Percentiles rank a stretch among this genome's conserved stretches.
phyloP scores from a whole-genome alignment of 2,329 filamentous ascomycete genomes.

The Alternaria burnsii region DNA sequence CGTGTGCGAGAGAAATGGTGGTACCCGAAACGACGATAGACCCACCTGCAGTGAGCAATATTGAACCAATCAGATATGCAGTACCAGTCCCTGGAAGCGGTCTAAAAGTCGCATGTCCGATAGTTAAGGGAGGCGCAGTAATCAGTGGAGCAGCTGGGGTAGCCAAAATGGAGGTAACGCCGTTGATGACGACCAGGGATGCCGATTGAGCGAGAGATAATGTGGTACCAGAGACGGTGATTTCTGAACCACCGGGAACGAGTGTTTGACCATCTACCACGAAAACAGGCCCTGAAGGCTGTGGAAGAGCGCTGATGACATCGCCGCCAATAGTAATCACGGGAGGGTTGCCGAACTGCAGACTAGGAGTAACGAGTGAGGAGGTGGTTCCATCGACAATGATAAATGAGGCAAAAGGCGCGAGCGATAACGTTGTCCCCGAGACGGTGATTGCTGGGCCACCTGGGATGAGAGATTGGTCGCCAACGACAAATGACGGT shows the following conservation, averaged over 20 bases:
- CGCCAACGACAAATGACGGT: constrained; percentile 49
- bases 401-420: constrained; percentile 34
- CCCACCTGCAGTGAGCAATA: constrained; percentile 52
- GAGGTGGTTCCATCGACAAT: constrained; percentile 46
- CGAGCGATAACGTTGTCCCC: constrained; percentile 45
- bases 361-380: constrained; percentile 37
- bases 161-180: constrained; percentile 46
- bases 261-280: constrained; percentile 51
- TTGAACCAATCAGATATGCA: constrained; percentile 49
- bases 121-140: constrained; percentile 41
- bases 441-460: constrained; percentile 43
- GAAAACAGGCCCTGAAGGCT: constrained; percentile 31
- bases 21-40: constrained; percentile 37
- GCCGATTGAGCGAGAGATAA: constrained; percentile 45
- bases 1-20: constrained; percentile 42
- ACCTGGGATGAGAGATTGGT: constrained; percentile 47
- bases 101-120: constrained; percentile 39
- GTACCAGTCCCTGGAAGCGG: constrained; percentile 44
- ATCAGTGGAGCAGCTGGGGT: constrained; percentile 31
- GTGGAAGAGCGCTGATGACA: constrained; percentile 22
- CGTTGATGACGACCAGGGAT: constrained; percentile 46
- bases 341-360: constrained; percentile 28
- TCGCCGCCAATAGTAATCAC: constrained; percentile 28
- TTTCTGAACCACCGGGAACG: constrained; percentile 42
- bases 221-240: constrained; percentile 45